Base-by-base conservation (phyloP, 352 stramenopile genomes). In the Globisporangium yorkense region DNA sequence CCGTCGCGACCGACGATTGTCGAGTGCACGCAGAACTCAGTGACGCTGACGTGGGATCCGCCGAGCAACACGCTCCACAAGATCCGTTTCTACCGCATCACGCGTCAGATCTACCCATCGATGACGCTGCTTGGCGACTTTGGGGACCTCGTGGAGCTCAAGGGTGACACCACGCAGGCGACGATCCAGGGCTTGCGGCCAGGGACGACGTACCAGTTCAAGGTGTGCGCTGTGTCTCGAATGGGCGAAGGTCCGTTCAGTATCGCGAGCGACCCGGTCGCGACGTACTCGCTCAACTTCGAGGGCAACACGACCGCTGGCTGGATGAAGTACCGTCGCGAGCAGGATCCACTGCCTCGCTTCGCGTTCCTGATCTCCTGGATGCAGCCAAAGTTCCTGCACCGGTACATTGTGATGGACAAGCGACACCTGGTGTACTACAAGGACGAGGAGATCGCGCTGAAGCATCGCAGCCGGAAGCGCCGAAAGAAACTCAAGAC, bases 211-310 rank as follows among this genome's bases (percentile, higher is more conserved):
- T 96, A 94, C 49, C 84, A 94, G 63, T 94, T 96, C 57, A 92
- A 93, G 46, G 80, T 96, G 0, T 87, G 80, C 5, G 86, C 84
- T 1, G 82, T 96, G 1, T 92, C 82, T 20, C 70, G 86, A 48
- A 93, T 94, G 84, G 86, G 86, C 8, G 86, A 96, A 72, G 86
- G 84, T 4, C 84, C 86, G 5, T 94, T 93, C 39, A 93, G 82
- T 58, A 52, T 72, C 3, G 71, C 83, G 1, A 92, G 80, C 47
- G 80, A 90, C 18, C 80, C 80, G 0, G 84, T 86, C 27, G 61
- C 74, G 21, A 95, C 82, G 13, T 81, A 85, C 52, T 56, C 84
- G 33, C 56, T 95, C 31, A 92, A 93, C 43, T 68, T 92, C 29
- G 75, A 88, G 56, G 83, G 84, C 3, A 74, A 67, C 0, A 92